These are phyloP conservation scores for Coemansia sp. DNA, from an alignment of 192 early-diverging fungal genomes.

Conservation along the genomic window DNA sequence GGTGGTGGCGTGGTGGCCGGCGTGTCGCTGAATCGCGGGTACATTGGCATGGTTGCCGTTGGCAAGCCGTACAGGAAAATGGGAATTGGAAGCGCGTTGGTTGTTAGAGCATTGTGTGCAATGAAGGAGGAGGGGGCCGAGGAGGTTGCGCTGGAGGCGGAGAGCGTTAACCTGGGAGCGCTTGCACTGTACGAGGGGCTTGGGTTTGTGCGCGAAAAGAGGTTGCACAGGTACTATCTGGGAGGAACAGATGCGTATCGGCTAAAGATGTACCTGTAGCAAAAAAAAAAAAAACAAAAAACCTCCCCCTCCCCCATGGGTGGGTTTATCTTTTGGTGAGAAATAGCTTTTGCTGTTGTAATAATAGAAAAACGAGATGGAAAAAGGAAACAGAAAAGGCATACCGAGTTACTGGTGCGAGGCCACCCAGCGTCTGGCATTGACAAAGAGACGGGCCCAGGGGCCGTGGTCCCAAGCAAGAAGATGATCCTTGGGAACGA, in stretches of 20 bases:
- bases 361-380: slow-evolving; percentile 7
- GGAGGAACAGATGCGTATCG: slow-evolving; percentile 91
- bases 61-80: slow-evolving; percentile 74
- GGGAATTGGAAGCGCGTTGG: slow-evolving; percentile 77
- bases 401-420: not conserved
- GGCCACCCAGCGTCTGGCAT: slow-evolving; percentile 86
- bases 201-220: slow-evolving; percentile 93
- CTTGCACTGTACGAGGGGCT: slow-evolving; percentile 84
- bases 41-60: slow-evolving; percentile 98
- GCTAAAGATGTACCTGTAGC: slow-evolving; percentile 64
- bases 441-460: slow-evolving; percentile 92
- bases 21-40: slow-evolving; percentile 63
- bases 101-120: slow-evolving; percentile 66
- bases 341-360: not conserved
- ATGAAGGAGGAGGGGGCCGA: slow-evolving; percentile 81
- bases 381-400: slow-evolving; percentile 5
- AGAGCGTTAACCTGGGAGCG: slow-evolving; percentile 81
- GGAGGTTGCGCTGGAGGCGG: slow-evolving; percentile 87
- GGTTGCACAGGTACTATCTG: slow-evolving; percentile 88
- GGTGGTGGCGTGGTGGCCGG: no score
- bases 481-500: slow-evolving; percentile 59
- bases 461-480: slow-evolving; percentile 61
- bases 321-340: slow-evolving; percentile 1
- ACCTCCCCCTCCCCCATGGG: no score
- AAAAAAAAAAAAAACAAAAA: not conserved